Evolutionary conservation across 257 asterid genomes (phyloP).

Genomic region (Gentiana dahurica): DNA sequence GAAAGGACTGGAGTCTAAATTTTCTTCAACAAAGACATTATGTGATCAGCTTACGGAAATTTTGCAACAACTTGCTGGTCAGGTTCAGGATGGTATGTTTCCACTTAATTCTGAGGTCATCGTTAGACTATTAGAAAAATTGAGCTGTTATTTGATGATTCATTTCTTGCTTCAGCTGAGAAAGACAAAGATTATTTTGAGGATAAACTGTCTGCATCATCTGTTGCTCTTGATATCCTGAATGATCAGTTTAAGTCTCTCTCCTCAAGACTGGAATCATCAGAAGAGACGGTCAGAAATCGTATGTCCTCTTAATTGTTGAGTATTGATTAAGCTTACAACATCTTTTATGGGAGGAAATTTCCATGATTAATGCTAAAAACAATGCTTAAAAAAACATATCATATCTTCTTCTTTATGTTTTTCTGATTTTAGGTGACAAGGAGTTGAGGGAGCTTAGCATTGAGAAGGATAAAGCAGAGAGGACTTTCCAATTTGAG

Average conservation of each 20-base stretch:
- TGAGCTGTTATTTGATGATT: conserved; percentile 17
- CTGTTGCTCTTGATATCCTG: conserved; percentile 59
- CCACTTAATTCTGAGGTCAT: conserved; percentile 5
- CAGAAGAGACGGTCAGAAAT: conserved; percentile 53
- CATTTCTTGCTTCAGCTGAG: conserved; percentile 52
- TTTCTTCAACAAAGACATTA: conserved; percentile 60
- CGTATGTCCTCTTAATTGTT: conserved; percentile 45
- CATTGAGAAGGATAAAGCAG: conserved; percentile 45
- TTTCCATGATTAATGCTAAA: neutral
- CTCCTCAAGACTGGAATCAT: conserved; percentile 58
- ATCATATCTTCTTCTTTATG: conserved; percentile 2
- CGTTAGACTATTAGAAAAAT: conserved; percentile 1
- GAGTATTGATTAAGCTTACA: neutral
- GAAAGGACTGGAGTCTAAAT: conserved; percentile 85
- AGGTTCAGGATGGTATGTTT: conserved; percentile 66
- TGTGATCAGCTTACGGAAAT: conserved; percentile 84
- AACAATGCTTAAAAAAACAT: neutral
- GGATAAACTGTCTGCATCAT: conserved; percentile 65
- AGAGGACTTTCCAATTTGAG: conserved; percentile 47
- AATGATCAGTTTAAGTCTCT: conserved; percentile 52
- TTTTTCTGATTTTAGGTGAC: conserved; percentile 48
- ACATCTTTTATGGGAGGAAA: neutral
- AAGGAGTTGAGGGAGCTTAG: conserved; percentile 62
- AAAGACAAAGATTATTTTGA: conserved; percentile 62
- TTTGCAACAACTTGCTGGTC: conserved; percentile 56